phyloP scores from a whole-genome alignment of 1,284 basidiomycete species.

The Heterobasidion annosum region DNA sequence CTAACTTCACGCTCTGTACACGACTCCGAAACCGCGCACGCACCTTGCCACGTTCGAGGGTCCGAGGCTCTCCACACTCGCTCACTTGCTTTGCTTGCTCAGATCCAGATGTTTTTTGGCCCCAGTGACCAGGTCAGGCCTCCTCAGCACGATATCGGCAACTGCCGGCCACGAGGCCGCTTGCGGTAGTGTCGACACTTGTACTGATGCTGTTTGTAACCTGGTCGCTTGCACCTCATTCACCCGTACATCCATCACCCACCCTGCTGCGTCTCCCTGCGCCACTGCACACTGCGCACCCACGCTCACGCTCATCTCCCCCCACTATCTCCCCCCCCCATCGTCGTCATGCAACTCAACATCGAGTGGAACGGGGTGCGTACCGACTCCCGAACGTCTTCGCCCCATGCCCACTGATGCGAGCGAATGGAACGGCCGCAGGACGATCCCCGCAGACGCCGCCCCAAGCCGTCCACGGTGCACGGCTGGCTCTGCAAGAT shows the following conservation, averaged over 20 bases:
- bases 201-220: neutral
- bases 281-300: too few species aligned
- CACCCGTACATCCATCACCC: neutral
- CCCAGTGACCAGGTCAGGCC: too few species aligned
- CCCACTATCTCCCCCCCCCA: neutral
- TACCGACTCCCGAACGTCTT: neutral
- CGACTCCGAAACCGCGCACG: too few species aligned
- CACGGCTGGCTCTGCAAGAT: conserved; percentile 76
- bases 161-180: too few species aligned
- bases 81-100: too few species aligned
- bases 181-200: neutral
- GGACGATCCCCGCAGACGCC: conserved; percentile 36
- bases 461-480: conserved; percentile 51
- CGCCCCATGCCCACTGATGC: neutral
- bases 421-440: conserved; percentile 2
- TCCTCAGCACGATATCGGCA: too few species aligned
- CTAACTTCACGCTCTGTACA: too few species aligned
- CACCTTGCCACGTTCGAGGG: too few species aligned
- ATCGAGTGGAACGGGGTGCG: conserved; percentile 34
- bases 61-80: too few species aligned
- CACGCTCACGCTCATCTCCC: neutral
- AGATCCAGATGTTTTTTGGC: too few species aligned
- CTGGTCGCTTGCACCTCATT: neutral
- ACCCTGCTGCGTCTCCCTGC: too few species aligned
- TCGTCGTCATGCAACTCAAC: neutral